Base-by-base conservation (phyloP, 371 early-diverging fungal species). In the Actinomortierella wolfii region DNA sequence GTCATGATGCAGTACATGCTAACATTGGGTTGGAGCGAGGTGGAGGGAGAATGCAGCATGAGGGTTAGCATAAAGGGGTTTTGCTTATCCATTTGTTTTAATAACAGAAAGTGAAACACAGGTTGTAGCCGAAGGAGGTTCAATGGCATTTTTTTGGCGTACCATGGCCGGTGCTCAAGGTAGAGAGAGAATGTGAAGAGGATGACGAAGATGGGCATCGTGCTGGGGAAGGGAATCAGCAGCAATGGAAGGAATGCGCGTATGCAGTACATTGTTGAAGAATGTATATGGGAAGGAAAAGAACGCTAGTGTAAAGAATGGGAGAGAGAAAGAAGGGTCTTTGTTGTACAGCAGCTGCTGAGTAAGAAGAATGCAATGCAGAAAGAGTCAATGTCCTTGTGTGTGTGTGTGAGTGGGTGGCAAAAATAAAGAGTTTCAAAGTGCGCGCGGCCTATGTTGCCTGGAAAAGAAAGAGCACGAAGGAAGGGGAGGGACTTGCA, bases 161-260 rank as follows among this genome's bases (percentile, higher is more conserved):
- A 87, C 88, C 88, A 88, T 60, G 88, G 88, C 34, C 84, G 80
- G 65, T 86, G 86, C 65, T 86, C 86, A 40, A 82, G 67, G 54
- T 86, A 86, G 60, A 86, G 85, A 18, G 88, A 88, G 44, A 86
- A 68, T 28, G 82, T 71, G 55, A 84, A 88, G 23, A 83, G 57
- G 52, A 86, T 78, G 25, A 86, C 86, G 68, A 86, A 86, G 47
- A 84, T 81, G 13, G 88, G 88, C 23, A 86, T 83, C 56, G 88
- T 85, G 69, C 84, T 87, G 18, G 88, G 88, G 58, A 86, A 86
- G 25, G 88, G 88, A 51, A 88, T 60, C 56, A 88, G 62, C 53
- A 88, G 68, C 54, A 88, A 61, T 25, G 88, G 88, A 24, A 86
- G 80, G 70, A 88, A 88, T 52, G 83, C 83, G 46, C 85, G 83